These are phyloP conservation scores for Mycosphaerelloides madeirae DNA, from an alignment of 2,329 filamentous ascomycete genomes.

Conservation along the genomic window DNA sequence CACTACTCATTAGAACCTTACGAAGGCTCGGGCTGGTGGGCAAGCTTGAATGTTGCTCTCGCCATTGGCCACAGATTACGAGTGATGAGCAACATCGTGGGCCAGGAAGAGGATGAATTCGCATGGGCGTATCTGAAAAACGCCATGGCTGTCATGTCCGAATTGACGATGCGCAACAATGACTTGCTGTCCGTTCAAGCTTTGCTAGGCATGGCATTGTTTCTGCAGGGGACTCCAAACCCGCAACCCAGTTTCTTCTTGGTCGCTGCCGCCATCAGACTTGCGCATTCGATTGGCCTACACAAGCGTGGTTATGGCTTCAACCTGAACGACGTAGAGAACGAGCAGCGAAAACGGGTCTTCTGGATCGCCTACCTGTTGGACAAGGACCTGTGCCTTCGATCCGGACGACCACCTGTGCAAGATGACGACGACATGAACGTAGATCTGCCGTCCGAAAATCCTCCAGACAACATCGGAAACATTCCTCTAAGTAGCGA, in stretches of 20 bases:
- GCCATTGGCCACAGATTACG: constrained; percentile 90
- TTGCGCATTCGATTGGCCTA: constrained; percentile 89
- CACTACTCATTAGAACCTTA: constrained; percentile 93
- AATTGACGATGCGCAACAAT: constrained; percentile 92
- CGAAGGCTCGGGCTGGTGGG: constrained; percentile 96
- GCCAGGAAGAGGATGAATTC: constrained; percentile 86
- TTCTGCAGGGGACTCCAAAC: constrained; percentile 93
- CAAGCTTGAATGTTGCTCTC: constrained; percentile 85
- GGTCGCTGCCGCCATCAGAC: constrained; percentile 80
- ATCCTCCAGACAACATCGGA: constrained; percentile 87
- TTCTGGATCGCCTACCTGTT: constrained; percentile 74
- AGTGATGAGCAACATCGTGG: constrained; percentile 90
- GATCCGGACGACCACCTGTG: constrained; percentile 66
- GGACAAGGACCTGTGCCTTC: constrained; percentile 68
- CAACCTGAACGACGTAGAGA: constrained; percentile 87
- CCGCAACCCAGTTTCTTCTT: constrained; percentile 91
- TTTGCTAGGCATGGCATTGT: constrained; percentile 84
- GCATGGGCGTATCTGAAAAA: constrained; percentile 97
- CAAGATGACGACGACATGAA: constrained; percentile 87
- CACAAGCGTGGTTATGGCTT: constrained; percentile 92
- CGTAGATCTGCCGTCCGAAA: constrained; percentile 85
- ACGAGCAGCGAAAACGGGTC: constrained; percentile 78
- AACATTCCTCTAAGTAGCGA: constrained; percentile 72
- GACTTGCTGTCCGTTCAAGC: constrained; percentile 94
- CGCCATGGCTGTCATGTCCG: constrained; percentile 85